Conservation (phyloP, 2,329 filamentous ascomycete species). For the Ceratocystis destructans region DNA sequence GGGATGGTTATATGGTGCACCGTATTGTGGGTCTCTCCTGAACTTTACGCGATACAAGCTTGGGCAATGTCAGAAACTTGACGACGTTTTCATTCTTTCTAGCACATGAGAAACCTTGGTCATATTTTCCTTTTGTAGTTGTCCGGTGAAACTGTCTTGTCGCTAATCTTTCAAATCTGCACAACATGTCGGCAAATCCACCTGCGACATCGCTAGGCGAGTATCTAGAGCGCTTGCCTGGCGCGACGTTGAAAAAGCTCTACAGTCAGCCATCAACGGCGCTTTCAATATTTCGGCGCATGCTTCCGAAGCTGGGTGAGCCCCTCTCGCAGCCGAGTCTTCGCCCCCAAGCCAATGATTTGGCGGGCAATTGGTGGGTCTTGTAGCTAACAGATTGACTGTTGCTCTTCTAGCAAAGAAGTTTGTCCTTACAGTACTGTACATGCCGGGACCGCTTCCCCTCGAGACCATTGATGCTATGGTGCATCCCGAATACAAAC, state of each 20-base stretch:
- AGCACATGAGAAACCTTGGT: not conserved
- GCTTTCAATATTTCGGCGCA: slow-evolving; percentile 89
- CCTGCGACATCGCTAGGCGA: slow-evolving; percentile 51
- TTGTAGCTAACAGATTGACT: not conserved
- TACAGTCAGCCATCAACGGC: slow-evolving; percentile 95
- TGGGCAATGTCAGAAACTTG: not conserved
- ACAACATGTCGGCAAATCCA: slow-evolving; percentile 34
- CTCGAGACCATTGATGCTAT: slow-evolving; percentile 73
- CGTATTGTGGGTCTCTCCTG: slow-evolving; percentile 1
- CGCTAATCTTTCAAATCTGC: not conserved
- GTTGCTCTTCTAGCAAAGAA: slow-evolving; percentile 54
- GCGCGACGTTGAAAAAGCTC: slow-evolving; percentile 76
- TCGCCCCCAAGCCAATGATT: not conserved
- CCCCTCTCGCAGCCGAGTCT: not conserved
- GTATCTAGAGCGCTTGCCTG: slow-evolving; percentile 83
- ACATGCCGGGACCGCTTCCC: slow-evolving; percentile 68
- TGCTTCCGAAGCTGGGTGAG: slow-evolving; percentile 77
- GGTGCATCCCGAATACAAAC: slow-evolving; percentile 53
- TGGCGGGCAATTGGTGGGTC: not conserved
- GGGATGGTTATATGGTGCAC: not conserved
- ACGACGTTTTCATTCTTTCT: not conserved
- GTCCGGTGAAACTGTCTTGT: too few relatives aligned
- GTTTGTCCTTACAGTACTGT: slow-evolving; percentile 90
- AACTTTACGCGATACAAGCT: not conserved
- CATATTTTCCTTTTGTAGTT: not conserved